These are phyloP conservation scores for Sarocladium brachiariae DNA, from an alignment of 2,329 filamentous ascomycete genomes.

Conservation along the genomic window DNA sequence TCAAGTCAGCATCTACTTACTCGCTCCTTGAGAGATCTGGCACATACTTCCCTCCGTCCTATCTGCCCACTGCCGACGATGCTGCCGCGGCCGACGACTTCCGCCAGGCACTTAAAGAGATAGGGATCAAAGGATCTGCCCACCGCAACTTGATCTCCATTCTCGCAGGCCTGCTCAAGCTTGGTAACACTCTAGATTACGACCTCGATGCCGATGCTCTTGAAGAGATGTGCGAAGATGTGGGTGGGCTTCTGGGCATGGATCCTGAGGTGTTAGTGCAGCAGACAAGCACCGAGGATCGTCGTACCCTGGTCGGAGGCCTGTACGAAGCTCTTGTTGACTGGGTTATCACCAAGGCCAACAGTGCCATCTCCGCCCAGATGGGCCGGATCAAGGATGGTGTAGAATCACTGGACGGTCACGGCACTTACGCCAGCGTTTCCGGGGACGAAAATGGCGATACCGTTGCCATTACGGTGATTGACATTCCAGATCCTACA, in stretches of 20 bases:
- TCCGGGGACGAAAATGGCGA: constrained; percentile 68
- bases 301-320: constrained; percentile 73
- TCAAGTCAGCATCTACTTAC: constrained; percentile 73
- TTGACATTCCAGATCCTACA: constrained; percentile 75
- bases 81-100: constrained; percentile 91
- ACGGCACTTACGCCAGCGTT: constrained; percentile 54
- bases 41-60: constrained; percentile 79
- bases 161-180: constrained; percentile 78
- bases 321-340: constrained; percentile 93
- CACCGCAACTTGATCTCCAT: constrained; percentile 80
- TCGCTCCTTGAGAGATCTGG: constrained; percentile 72
- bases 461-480: constrained; percentile 79
- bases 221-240: constrained; percentile 84
- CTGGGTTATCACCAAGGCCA: constrained; percentile 87
- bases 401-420: constrained; percentile 61
- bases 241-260: constrained; percentile 75
- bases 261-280: constrained; percentile 75
- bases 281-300: constrained; percentile 78
- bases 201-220: constrained; percentile 76
- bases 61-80: constrained; percentile 88
- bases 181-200: constrained; percentile 86
- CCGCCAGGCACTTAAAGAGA: constrained; percentile 74
- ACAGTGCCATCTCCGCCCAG: constrained; percentile 72
- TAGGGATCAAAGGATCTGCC: constrained; percentile 84
- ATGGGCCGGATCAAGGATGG: constrained; percentile 60